These are phyloP conservation scores for Piromyces sp. DNA, from an alignment of 192 early-diverging fungal genomes.

Conservation along the genomic window DNA sequence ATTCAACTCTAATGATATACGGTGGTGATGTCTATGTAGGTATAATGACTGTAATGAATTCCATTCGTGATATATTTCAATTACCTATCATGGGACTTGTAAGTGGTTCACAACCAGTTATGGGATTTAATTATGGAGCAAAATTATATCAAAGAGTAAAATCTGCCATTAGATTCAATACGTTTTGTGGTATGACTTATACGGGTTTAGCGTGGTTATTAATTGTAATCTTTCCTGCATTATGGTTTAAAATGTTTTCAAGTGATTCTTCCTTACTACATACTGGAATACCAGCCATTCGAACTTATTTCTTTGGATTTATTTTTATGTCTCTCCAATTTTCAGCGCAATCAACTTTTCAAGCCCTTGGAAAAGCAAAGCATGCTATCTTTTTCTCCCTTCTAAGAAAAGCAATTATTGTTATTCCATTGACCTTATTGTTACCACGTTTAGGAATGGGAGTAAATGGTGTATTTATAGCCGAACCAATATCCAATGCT, in stretches of 20 bases:
- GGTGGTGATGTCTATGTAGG: background rate
- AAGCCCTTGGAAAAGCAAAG: background rate
- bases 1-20: background rate
- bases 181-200: background rate
- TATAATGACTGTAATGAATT: background rate
- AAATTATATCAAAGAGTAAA: background rate
- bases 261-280: background rate
- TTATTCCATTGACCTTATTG: background rate
- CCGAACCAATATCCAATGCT: background rate
- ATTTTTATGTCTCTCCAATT: background rate
- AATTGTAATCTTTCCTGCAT: background rate
- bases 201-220: background rate
- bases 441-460: background rate
- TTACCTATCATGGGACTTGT: background rate
- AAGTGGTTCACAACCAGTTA: background rate
- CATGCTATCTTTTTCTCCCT: background rate
- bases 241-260: background rate
- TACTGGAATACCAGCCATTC: background rate
- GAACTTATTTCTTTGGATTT: background rate
- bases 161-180: background rate
- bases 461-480: background rate
- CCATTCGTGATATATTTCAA: background rate
- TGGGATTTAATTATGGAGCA: background rate
- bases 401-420: background rate
- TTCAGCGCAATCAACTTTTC: background rate